Evolutionary conservation across 140 eudicot genomes (phyloP), one percentile per base, ranked within the genome.

Genomic region (Senecio squalidus): DNA sequence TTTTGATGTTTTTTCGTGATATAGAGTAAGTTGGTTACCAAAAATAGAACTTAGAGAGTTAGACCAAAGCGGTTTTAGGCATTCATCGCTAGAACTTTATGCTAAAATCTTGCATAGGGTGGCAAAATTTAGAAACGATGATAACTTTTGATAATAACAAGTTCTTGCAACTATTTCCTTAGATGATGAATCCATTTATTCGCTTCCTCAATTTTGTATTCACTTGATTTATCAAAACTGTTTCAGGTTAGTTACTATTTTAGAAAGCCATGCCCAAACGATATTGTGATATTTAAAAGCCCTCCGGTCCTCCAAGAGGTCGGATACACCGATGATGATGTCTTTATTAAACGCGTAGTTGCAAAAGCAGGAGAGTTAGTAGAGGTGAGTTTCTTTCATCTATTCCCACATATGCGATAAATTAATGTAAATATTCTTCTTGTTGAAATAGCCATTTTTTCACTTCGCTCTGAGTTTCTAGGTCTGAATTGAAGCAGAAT

Each of bases 291-390:
- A 11, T 91, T 91, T 63, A 91, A 86, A 62, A 87, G 94, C 71
- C 98, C 98, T 44, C 98, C 98, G 5, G 96, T 86, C 31, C 89
- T 91, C 24, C 98, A 91, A 67, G 92, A 91, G 59, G 96, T 69
- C 5, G 98, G 98, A 52, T 91, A 86, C 74, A 91, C 96, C 2
- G 98, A 91, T 55, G 95, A 91, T 34, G 98, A 91, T 68, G 98
- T 91, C 6, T 91, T 91, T 43, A 91, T 91, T 24, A 91, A 91
- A 73, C 74, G 98, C 49, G 52, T 91, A 39, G 91, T 91, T 54
- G 98, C 98, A 25, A 91, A 84, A 64, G 96, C 70, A 45, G 98
- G 98, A 57, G 98, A 91, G 63, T 43, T 80, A 55, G 98, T 91
- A 4, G 98, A 91, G 96, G 98, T 82, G 29, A 69, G 78, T 36